Evolutionary conservation across 371 early-diverging fungal species (phyloP).

Genomic region (Lichtheimia corymbifera): DNA sequence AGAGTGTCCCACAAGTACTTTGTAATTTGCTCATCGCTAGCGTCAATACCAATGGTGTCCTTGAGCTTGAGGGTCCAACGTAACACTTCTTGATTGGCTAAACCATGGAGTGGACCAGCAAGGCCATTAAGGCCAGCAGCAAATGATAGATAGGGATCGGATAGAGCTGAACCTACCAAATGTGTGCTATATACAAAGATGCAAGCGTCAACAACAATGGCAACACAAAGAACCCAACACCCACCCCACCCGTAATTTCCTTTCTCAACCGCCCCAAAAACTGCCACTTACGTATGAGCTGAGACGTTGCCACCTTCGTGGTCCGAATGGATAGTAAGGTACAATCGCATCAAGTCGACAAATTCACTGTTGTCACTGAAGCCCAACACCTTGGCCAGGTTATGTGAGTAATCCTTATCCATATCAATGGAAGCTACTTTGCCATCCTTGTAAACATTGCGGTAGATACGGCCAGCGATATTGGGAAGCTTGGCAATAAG

Average conservation of each 20-base stretch:
- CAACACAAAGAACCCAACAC: neutral
- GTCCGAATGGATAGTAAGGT: conserved; percentile 98
- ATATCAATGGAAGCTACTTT: conserved; percentile 82
- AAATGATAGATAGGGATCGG: conserved; percentile 97
- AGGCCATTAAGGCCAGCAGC: conserved; percentile 97
- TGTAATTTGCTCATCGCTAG: conserved; percentile 90
- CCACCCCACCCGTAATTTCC: neutral
- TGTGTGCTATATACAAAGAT: conserved; percentile 59
- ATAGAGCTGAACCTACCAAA: conserved; percentile 95
- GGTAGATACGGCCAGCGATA: conserved; percentile 97
- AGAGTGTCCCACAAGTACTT: conserved; percentile 95
- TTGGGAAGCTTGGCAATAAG: conserved; percentile 96
- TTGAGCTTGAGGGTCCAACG: conserved; percentile 95
- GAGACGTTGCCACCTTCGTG: conserved; percentile 99
- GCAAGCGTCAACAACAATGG: neutral
- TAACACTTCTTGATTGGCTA: conserved; percentile 99
- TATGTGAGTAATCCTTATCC: conserved; percentile 90
- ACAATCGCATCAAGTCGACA: conserved; percentile 96
- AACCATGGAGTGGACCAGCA: conserved; percentile 98
- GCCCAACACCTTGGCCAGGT: conserved; percentile 93
- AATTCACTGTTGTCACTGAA: conserved; percentile 87
- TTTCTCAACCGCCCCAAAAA: neutral
- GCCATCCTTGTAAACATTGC: conserved; percentile 97
- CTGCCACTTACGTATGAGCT: conserved; percentile 74
- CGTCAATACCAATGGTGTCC: conserved; percentile 80